Evolutionary conservation across 1,284 basidiomycete genomes (phyloP).

Genomic region (Trametes sp.): DNA sequence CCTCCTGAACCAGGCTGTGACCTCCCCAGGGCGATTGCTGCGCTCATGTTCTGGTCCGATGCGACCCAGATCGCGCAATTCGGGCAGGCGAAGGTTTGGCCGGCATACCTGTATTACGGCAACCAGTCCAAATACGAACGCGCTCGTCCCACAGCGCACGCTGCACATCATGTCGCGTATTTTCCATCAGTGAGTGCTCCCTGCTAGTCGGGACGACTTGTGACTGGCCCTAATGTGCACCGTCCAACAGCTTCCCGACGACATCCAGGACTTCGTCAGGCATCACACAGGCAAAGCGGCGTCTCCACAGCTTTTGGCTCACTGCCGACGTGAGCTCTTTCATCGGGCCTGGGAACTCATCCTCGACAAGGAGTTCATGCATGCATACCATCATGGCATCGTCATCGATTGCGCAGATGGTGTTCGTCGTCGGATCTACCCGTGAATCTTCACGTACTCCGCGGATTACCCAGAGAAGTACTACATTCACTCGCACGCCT

Average conservation of each 20-base stretch:
- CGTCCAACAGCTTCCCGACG: conserved; percentile 10
- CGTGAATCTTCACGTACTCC: conserved; percentile 33
- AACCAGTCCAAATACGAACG: conserved; percentile 38
- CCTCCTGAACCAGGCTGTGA: conserved; percentile 21
- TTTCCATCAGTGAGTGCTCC: conserved; percentile 37
- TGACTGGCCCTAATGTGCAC: not conserved
- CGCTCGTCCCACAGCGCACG: conserved; percentile 21
- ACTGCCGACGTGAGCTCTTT: conserved; percentile 37
- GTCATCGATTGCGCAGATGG: conserved; percentile 36
- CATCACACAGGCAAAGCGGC: not conserved
- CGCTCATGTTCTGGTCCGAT: conserved; percentile 35
- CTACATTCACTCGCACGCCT: too few relatives aligned
- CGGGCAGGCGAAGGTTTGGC: conserved; percentile 25
- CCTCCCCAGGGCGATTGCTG: conserved; percentile 27
- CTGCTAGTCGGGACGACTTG: not conserved
- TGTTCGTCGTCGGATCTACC: conserved; percentile 28
- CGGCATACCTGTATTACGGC: conserved; percentile 27
- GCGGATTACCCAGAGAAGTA: conserved; percentile 45
- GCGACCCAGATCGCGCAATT: conserved; percentile 32
- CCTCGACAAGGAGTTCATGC: conserved; percentile 37
- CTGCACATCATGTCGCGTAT: conserved; percentile 41
- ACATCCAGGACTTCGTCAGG: conserved; percentile 8
- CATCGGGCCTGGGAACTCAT: conserved; percentile 34
- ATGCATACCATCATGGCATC: conserved; percentile 39
- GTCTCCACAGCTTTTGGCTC: conserved; percentile 24